Conservation (phyloP, 2,329 filamentous ascomycete species). For the Sphaceloma murrayae region DNA sequence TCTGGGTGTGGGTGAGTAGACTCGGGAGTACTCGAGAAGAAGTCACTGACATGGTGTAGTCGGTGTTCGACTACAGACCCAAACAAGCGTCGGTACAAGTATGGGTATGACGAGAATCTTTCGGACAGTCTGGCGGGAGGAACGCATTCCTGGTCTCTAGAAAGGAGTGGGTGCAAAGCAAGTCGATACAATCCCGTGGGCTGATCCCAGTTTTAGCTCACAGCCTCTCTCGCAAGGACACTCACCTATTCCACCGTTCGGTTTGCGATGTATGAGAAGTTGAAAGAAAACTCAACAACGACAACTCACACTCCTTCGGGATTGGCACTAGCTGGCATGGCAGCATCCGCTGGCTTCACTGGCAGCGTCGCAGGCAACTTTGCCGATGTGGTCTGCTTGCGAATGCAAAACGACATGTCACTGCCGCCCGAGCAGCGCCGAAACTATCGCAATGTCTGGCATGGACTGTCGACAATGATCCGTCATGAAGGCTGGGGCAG, state of each 20-base stretch:
- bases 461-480: slow-evolving; percentile 21
- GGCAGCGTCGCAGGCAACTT: slow-evolving; percentile 22
- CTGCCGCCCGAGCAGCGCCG: slow-evolving; percentile 19
- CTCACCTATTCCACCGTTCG: slow-evolving; percentile 21
- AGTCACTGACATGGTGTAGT: slow-evolving; percentile 5
- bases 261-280: slow-evolving; percentile 22
- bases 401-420: slow-evolving; percentile 22
- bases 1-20: slow-evolving; percentile 20
- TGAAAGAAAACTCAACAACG: slow-evolving; percentile 21
- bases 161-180: slow-evolving; percentile 19
- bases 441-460: slow-evolving; percentile 21
- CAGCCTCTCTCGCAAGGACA: slow-evolving; percentile 20
- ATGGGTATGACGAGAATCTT: slow-evolving; percentile 20
- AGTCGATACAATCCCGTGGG: background rate
- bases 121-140: slow-evolving; percentile 19
- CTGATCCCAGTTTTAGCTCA: slow-evolving; percentile 18
- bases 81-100: slow-evolving; percentile 14
- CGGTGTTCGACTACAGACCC: slow-evolving; percentile 19
- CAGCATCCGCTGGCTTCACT: slow-evolving; percentile 19
- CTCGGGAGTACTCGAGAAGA: too few species aligned
- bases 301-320: slow-evolving; percentile 21
- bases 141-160: slow-evolving; percentile 21
- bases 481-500: slow-evolving; percentile 21
- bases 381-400: slow-evolving; percentile 21
- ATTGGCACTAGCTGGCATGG: slow-evolving; percentile 19